Conservation (phyloP, 352 stramenopile genomes). For the Phytophthora fragariaefolia region DNA sequence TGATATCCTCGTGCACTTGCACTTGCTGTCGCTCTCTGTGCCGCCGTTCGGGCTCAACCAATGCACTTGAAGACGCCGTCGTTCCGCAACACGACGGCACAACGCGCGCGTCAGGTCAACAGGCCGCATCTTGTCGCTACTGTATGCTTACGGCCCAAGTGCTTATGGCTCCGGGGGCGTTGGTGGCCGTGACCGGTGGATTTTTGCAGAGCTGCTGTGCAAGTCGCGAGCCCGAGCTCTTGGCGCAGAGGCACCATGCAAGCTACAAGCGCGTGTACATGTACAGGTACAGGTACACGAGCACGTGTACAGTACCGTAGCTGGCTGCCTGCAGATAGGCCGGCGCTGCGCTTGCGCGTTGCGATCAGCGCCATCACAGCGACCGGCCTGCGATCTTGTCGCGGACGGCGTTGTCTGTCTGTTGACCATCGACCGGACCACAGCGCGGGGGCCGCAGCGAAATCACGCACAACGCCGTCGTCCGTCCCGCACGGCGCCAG, state of each 20-base stretch:
- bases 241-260: constrained; percentile 8
- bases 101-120: constrained; percentile 20
- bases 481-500: constrained; percentile 22
- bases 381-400: constrained; percentile 19
- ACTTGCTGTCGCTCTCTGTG: constrained; percentile 34
- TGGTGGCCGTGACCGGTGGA: constrained; percentile 21
- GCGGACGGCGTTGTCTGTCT: constrained; percentile 19
- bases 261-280: no score
- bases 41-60: constrained; percentile 24
- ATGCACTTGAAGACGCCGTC: constrained; percentile 23
- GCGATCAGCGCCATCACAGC: constrained; percentile 31
- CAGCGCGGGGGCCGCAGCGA: constrained; percentile 9
- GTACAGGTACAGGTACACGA: no score
- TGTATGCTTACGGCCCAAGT: constrained; percentile 22
- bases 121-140: constrained; percentile 17
- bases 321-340: constrained; percentile 35
- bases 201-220: constrained; percentile 35
- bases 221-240: constrained; percentile 24
- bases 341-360: constrained; percentile 22
- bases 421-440: constrained; percentile 8
- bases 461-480: constrained; percentile 37
- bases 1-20: constrained; percentile 9
- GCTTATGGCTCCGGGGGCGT: constrained; percentile 3
- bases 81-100: constrained; percentile 11
- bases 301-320: no score